Base-by-base conservation (phyloP, 139 green algal genomes). In the Asterochloris erici region DNA sequence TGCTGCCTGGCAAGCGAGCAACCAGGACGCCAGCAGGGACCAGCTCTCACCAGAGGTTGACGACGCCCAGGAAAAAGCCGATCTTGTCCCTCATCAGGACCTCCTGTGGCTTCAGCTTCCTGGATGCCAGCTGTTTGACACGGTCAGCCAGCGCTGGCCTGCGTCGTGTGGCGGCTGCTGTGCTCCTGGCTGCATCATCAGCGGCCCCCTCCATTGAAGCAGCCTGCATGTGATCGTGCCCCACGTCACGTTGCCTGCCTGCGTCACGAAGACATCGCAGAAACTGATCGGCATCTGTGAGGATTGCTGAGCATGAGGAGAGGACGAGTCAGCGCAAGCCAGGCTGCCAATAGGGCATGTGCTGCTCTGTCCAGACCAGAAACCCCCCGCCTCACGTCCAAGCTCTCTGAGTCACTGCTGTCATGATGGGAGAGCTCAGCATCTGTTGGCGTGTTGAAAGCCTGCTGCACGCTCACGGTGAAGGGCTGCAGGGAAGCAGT, bases 51-150 rank as follows among this genome's bases (percentile, higher is more conserved):
- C 77, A 85, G 21, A 90, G 71, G 62, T 90, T 90, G 61, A 74
- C 63, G 0, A 90, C 82, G 1, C 87, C 85, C 63, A 91, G 14
- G 17, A 89, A 85, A 26, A 91, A 91, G 6, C 81, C 81, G 54
- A 91, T 70, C 74, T 90, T 91, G 82, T 91, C 88, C 23, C 83
- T 78, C 54, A 89, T 78, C 82, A 91, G 26, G 6, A 68, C 26
- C 63, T 84, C 73, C 23, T 80, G 29, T 28, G 81, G 81, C 29
- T 24, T 77, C 15, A 81, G 77, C 61, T 80, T 24, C 54, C 68
- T 27, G 29, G 68, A 61, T 47, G 76, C 19, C 14, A 80, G 60
- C 23, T 80, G 68, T 13, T 80, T n/a, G 24, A 80, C 13, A 24
- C 61, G 23, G 13, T 69, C 68, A 24, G 60, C 24, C 14, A 80